Evolutionary conservation across 805 yeast species (phyloP), one percentile per base, ranked within the genome.

Genomic region (Yamadazyma takamatsuzukensis): DNA sequence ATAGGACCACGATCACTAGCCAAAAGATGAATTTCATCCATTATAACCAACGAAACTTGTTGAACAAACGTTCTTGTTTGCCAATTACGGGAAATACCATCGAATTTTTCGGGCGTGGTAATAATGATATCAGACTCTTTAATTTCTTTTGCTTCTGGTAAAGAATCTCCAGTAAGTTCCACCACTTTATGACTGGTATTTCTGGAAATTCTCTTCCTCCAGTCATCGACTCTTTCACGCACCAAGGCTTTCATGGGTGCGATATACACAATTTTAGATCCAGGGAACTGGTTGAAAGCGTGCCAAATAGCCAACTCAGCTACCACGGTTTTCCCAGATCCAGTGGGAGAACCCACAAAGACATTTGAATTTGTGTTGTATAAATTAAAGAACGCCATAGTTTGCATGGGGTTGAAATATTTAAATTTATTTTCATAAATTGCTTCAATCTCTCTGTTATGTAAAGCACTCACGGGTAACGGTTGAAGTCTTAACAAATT

Each of bases 301-400:
- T 88, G 90, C 97, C 97, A 93, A 11, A 93, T 85, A 0, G 97
- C 97, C 35, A 93, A 60, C 53, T 93, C 99, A 0, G 97, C 96
- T 18, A 94, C 97, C 21, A 93, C 83, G 0, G 98, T 93, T 57
- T 93, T 93, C 45, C 99, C 99, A 0, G 97, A 90, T 15, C 98
- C 98, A 2, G 98, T 93, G 3, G 99, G 99, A 0, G 97, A 88
- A 7, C 99, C 99, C 27, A 93, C 85, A 56, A 93, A 84, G 0
- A 83, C 89, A 53, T 83, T 84, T 2, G 82, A 72, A 41, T 83
- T 76, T 1, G 82, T 63, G 55, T 93, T 79, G 61, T 89, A 93
- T 28, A 93, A 60, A 0, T 96, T 76, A 52, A 89, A 95, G 62
- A 93, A 93, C 0, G 83, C 75, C 97, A 90, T 90, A 0, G 97